Conservation (phyloP, 306 rosid species). For the Mimosa pudica region DNA sequence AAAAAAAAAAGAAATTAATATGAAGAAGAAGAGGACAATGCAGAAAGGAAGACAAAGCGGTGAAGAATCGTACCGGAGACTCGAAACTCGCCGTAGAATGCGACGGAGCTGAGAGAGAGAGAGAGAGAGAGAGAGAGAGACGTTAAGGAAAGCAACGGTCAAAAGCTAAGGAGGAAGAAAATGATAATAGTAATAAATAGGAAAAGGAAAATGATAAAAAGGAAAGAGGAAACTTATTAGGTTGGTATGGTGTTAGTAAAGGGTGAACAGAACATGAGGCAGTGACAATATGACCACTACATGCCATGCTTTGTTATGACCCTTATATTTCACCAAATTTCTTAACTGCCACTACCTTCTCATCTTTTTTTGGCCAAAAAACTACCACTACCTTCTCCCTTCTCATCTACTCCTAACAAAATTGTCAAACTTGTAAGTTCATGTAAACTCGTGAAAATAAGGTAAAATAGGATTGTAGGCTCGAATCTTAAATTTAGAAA, state of each 20-base stretch:
- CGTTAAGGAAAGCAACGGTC: conserved; percentile 78
- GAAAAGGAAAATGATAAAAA: conserved; percentile 1
- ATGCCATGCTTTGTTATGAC: background rate
- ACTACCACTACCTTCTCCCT: conserved; percentile 39
- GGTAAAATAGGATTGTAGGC: no score
- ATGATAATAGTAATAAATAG: background rate
- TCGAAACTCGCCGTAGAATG: conserved; percentile 40
- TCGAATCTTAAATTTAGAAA: no score
- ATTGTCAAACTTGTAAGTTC: no score
- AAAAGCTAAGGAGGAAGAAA: conserved; percentile 40
- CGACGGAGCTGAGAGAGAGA: conserved; percentile 42
- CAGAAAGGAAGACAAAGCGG: background rate
- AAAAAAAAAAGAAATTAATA: background rate
- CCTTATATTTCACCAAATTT: conserved; percentile 28
- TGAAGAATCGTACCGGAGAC: conserved; percentile 45
- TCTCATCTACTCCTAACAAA: no score
- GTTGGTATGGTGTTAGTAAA: conserved; percentile 54
- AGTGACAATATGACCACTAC: conserved; percentile 44
- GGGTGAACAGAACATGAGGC: conserved; percentile 21
- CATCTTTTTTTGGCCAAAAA: no score
- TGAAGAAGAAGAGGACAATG: conserved; percentile 23
- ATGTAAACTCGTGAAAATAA: no score
- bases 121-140: conserved; percentile 51
- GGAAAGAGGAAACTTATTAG: conserved; percentile 17
- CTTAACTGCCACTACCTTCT: conserved; percentile 35